These are phyloP conservation scores for Cordyceps javanica DNA, from an alignment of 2,329 filamentous ascomycete species.

Conservation along the genomic window DNA sequence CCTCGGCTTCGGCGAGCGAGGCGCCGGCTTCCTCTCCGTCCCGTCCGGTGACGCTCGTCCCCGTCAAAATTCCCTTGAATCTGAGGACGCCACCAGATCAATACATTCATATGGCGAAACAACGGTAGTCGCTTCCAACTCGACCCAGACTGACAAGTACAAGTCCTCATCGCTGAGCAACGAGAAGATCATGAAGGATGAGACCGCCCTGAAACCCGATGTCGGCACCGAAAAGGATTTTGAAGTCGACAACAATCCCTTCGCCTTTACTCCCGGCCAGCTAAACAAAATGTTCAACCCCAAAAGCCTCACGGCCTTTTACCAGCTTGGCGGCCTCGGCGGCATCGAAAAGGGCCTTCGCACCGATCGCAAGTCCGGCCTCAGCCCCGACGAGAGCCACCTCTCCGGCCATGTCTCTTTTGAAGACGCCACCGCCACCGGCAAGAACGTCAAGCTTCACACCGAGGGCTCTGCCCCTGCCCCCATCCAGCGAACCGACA, in stretches of 20 bases:
- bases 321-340: conserved; percentile 67
- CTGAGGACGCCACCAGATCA: conserved; percentile 54
- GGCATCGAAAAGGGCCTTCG: conserved; percentile 77
- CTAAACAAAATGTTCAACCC: conserved; percentile 85
- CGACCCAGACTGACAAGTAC: conserved; percentile 37
- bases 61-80: conserved; percentile 64
- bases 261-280: conserved; percentile 78
- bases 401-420: conserved; percentile 64
- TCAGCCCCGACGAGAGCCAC: conserved; percentile 68
- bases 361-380: conserved; percentile 62
- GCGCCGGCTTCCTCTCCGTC: conserved; percentile 56
- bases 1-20: conserved; percentile 37
- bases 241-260: conserved; percentile 69
- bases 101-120: conserved; percentile 58
- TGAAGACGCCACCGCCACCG: conserved; percentile 56
- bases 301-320: conserved; percentile 78
- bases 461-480: conserved; percentile 24
- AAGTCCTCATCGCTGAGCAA: conserved; percentile 35
- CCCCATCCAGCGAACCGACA: conserved; percentile 3
- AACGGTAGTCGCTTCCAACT: conserved; percentile 44
- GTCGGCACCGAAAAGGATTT: conserved; percentile 72
- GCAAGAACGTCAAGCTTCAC: conserved; percentile 27
- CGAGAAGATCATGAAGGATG: conserved; percentile 55
- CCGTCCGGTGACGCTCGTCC: conserved; percentile 52
- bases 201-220: conserved; percentile 68